Conservation (phyloP, 2,329 filamentous ascomycete species). For the Epichloe bromicola region DNA sequence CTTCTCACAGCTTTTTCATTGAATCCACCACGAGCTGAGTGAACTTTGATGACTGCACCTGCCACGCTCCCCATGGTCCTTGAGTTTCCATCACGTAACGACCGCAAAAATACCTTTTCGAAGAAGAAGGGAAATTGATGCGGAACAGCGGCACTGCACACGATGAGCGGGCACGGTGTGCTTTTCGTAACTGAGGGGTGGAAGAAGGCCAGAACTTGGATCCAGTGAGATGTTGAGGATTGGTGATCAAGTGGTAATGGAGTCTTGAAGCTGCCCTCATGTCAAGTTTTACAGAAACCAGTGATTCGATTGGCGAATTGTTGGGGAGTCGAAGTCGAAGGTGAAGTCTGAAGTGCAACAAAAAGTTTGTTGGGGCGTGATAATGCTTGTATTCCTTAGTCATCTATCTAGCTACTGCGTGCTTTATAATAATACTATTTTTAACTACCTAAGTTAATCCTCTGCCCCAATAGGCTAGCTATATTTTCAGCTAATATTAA, state of each 20-base stretch:
- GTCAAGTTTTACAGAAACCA: constrained; percentile 3
- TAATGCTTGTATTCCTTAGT: no score
- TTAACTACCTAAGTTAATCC: no score
- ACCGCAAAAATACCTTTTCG: background rate
- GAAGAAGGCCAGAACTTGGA: background rate
- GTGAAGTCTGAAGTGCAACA: no score
- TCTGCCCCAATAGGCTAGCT: no score
- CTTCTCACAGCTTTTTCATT: constrained; percentile 63
- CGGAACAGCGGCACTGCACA: background rate
- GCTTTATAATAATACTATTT: no score
- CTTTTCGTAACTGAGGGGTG: background rate
- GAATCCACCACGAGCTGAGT: constrained; percentile 55
- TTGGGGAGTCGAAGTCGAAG: background rate
- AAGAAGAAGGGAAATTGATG: background rate
- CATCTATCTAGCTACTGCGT: no score
- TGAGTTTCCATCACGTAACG: constrained; percentile 13
- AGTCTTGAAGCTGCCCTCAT: constrained; percentile 7
- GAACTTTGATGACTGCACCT: constrained; percentile 27
- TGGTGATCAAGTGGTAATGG: background rate
- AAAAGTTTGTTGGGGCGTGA: no score
- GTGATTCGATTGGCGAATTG: background rate
- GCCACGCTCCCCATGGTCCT: constrained; percentile 27
- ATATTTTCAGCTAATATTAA: no score
- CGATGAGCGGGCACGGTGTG: background rate
- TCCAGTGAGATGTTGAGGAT: background rate